These are phyloP conservation scores for Citrullus mucosospermus DNA, from an alignment of 306 rosid species.

Conservation along the genomic window DNA sequence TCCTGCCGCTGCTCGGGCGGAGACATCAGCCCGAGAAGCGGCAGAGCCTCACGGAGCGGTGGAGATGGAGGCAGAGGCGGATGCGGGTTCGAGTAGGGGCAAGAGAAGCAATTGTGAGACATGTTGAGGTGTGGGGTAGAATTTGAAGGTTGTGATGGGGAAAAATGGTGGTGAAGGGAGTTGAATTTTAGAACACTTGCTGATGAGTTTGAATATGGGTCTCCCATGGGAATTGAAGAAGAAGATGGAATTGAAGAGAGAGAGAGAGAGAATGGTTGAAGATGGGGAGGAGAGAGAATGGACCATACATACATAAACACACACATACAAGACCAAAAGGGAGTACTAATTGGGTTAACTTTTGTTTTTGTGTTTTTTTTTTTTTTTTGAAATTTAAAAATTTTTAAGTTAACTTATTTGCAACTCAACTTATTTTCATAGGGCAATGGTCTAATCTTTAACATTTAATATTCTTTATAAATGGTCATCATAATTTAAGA, in stretches of 20 bases:
- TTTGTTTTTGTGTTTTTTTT: neutral
- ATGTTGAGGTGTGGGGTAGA: neutral
- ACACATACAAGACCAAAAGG: neutral
- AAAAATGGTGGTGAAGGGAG: neutral
- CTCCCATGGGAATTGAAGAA: constrained; percentile 6
- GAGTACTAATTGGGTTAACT: constrained; percentile 5
- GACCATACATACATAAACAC: neutral
- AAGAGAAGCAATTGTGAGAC: neutral
- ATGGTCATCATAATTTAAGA: constrained; percentile 5
- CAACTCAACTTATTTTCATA: constrained; percentile 3
- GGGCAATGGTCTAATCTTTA: constrained; percentile 8
- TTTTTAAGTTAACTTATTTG: neutral
- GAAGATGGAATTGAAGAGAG: neutral
- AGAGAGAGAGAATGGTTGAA: neutral
- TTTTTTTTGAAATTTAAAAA: neutral
- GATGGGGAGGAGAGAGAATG: neutral
- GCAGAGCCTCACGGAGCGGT: constrained; percentile 1
- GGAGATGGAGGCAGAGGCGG: neutral
- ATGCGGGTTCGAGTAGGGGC: neutral
- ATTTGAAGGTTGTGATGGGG: neutral
- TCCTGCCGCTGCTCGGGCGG: neutral
- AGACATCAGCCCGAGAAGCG: neutral
- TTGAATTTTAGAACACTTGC: constrained; percentile 30
- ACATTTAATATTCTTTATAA: neutral
- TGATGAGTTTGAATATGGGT: constrained; percentile 19